These are phyloP conservation scores for Yamadazyma sp. DNA, from an alignment of 805 yeast species.

Conservation along the genomic window DNA sequence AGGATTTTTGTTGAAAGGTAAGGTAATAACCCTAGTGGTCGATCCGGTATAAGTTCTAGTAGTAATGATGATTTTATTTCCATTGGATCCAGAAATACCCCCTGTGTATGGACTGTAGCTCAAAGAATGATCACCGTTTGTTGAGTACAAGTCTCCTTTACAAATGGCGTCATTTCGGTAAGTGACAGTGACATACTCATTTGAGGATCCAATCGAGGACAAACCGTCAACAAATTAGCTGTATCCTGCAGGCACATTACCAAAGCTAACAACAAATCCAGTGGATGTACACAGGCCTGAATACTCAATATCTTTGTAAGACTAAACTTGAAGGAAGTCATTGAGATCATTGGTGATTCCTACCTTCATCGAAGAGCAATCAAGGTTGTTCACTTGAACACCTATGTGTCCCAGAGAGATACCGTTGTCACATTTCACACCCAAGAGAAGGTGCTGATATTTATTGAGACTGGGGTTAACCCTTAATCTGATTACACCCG, in stretches of 20 bases:
- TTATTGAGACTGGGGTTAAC: slow-evolving; percentile 16
- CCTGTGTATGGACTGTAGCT: not conserved
- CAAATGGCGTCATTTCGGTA: slow-evolving; percentile 16
- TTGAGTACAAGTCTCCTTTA: not conserved
- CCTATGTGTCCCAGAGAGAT: slow-evolving; percentile 24
- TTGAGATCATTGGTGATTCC: slow-evolving; percentile 23
- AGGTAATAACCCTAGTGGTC: slow-evolving; percentile 20
- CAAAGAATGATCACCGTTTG: not conserved
- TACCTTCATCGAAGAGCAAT: slow-evolving; percentile 22
- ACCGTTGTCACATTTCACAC: slow-evolving; percentile 21
- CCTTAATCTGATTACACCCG: slow-evolving; percentile 6
- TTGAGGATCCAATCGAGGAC: not conserved
- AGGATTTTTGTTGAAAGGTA: slow-evolving; percentile 14
- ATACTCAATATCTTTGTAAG: slow-evolving; percentile 6
- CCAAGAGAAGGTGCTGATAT: slow-evolving; percentile 15
- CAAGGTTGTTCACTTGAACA: slow-evolving; percentile 16
- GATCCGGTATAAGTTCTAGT: slow-evolving; percentile 23
- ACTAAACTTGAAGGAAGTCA: slow-evolving; percentile 21
- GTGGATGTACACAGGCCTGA: slow-evolving; percentile 18
- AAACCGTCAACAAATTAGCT: slow-evolving; percentile 22
- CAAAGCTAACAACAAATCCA: slow-evolving; percentile 14
- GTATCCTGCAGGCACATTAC: slow-evolving; percentile 29
- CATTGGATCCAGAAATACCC: slow-evolving; percentile 15
- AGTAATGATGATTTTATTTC: slow-evolving; percentile 15
- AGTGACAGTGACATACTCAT: not conserved